phyloP scores from a whole-genome alignment of 352 stramenopile species.

The Globisporangium alternatum region DNA sequence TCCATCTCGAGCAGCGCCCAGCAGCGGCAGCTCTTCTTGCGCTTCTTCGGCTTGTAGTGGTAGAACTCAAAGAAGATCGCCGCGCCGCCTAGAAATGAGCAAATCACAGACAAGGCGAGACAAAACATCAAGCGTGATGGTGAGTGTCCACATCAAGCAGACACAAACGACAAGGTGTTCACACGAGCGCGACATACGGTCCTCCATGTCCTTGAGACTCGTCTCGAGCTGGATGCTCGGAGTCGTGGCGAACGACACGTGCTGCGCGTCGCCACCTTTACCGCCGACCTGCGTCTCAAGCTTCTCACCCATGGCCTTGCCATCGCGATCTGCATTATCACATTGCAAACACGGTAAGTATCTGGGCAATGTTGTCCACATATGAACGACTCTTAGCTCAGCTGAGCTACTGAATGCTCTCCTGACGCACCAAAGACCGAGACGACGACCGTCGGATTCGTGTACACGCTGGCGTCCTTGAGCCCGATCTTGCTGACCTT shows the following conservation, averaged over 20 bases:
- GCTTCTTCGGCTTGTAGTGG: constrained; percentile 77
- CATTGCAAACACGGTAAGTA: neutral
- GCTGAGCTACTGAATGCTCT: neutral
- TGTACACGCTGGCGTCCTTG: constrained; percentile 60
- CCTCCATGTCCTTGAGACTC: constrained; percentile 46
- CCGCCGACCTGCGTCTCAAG: constrained; percentile 49
- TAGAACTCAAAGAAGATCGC: constrained; percentile 71
- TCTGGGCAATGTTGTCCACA: neutral
- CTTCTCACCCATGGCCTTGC: constrained; percentile 50
- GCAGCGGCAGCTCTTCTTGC: constrained; percentile 74
- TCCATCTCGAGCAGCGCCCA: constrained; percentile 74
- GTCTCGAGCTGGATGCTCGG: constrained; percentile 37
- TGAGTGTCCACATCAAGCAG: neutral
- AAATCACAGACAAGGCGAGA: neutral
- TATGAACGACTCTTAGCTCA: neutral
- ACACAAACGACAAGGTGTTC: neutral
- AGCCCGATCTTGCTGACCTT: constrained; percentile 52
- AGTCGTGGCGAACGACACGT: constrained; percentile 45
- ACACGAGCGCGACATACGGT: constrained; percentile 25
- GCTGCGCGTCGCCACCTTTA: constrained; percentile 30
- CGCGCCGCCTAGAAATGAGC: constrained; percentile 30
- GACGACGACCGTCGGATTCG: constrained; percentile 62
- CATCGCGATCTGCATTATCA: constrained; percentile 32
- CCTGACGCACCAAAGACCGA: constrained; percentile 48
- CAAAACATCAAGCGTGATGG: neutral